Percentiles rank a stretch among this genome's conserved stretches.
Evolutionary conservation across 139 green algal species (phyloP).

Genomic region (Haematococcus sp.): DNA sequence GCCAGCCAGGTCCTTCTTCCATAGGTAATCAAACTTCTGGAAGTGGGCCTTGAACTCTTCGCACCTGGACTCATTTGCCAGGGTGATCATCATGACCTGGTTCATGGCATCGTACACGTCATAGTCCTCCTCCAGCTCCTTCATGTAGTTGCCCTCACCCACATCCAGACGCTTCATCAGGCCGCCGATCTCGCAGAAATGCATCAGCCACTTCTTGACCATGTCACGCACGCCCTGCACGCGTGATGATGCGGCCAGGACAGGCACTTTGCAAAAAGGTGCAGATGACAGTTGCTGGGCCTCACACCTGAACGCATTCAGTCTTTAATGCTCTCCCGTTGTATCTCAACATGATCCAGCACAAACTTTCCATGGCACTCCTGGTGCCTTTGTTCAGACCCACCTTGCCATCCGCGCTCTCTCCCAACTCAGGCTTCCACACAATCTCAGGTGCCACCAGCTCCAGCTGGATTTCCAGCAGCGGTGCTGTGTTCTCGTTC

Average conservation of each 20-base stretch:
- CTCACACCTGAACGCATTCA: background rate
- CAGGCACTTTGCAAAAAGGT: background rate
- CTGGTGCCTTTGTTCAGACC: too few relatives aligned
- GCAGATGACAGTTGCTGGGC: background rate
- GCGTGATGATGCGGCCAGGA: background rate
- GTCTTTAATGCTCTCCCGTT: too few relatives aligned
- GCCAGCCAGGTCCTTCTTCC: slow-evolving; percentile 67
- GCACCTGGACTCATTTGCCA: slow-evolving; percentile 73
- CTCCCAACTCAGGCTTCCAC: slow-evolving; percentile 77
- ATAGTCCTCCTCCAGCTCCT: slow-evolving; percentile 88
- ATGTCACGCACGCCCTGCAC: slow-evolving; percentile 66
- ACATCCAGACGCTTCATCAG: slow-evolving; percentile 85
- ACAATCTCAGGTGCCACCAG: slow-evolving; percentile 73
- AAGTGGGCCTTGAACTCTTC: slow-evolving; percentile 75
- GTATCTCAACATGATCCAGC: too few relatives aligned
- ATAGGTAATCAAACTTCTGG: slow-evolving; percentile 77
- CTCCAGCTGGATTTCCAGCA: slow-evolving; percentile 86
- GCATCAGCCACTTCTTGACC: slow-evolving; percentile 75
- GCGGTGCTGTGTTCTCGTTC: slow-evolving; percentile 51
- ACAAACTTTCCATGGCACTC: too few relatives aligned
- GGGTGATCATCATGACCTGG: slow-evolving; percentile 53
- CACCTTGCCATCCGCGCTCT: slow-evolving; percentile 24
- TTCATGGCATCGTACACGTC: slow-evolving; percentile 69
- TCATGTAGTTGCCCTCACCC: slow-evolving; percentile 81
- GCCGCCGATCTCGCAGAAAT: slow-evolving; percentile 66